Percentiles rank a stretch among this genome's conserved stretches.
Evolutionary conservation across 2,329 filamentous ascomycete species (phyloP).

Genomic region (Truncatella angustata): DNA sequence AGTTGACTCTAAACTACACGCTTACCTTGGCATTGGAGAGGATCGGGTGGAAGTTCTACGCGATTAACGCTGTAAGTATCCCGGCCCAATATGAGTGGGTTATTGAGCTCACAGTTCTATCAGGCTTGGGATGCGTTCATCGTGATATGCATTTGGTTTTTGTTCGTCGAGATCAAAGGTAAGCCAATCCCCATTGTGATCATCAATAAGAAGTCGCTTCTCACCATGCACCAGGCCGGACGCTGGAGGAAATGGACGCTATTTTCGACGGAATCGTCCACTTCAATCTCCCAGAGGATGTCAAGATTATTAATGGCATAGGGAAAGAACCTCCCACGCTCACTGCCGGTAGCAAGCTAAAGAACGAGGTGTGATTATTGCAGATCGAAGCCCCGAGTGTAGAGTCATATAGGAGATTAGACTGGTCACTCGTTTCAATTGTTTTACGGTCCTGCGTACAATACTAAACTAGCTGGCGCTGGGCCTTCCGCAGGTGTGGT

Average conservation of each 20-base stretch:
- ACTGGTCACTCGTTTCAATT: too few relatives aligned
- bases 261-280: background rate
- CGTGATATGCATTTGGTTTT: background rate
- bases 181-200: background rate
- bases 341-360: background rate
- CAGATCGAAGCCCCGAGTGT: too few relatives aligned
- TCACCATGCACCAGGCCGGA: background rate
- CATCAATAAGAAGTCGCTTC: background rate
- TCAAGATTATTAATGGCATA: background rate
- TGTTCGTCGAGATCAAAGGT: background rate
- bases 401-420: too few relatives aligned
- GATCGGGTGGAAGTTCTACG: background rate
- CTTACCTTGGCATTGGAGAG: background rate
- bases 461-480: too few relatives aligned
- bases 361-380: background rate
- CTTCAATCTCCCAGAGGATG: background rate
- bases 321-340: background rate
- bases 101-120: background rate
- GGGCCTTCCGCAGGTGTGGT: too few relatives aligned
- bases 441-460: too few relatives aligned
- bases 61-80: slow-evolving; percentile 1
- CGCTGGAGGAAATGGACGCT: background rate
- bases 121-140: background rate
- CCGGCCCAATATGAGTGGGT: background rate
- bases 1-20: background rate